Conservation (phyloP, 768 basidiomycete species). For the Lactifluus echinatus region DNA sequence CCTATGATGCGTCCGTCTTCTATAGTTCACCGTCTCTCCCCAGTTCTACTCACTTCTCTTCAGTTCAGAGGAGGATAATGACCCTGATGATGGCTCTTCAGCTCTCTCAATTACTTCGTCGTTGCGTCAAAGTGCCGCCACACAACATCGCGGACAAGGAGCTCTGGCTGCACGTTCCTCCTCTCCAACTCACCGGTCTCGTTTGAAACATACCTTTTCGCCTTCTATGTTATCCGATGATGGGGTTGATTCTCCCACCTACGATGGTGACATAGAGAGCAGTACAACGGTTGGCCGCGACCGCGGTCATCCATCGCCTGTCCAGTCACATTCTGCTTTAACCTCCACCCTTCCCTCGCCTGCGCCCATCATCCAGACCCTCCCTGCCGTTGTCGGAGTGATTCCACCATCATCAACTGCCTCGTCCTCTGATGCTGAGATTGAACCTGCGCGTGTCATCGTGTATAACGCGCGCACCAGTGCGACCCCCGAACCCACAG, state of each 20-base stretch:
- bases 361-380: constrained; percentile 3
- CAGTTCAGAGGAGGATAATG: constrained; percentile 84
- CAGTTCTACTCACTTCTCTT: constrained; percentile 23
- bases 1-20: constrained; percentile 54
- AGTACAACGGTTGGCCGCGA: constrained; percentile 54
- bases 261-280: constrained; percentile 85
- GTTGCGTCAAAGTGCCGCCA: constrained; percentile 20
- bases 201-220: constrained; percentile 34
- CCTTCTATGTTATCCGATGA: constrained; percentile 46
- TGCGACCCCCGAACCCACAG: constrained; percentile 22
- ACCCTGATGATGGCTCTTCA: constrained; percentile 66
- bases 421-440: constrained; percentile 19
- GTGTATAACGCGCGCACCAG: not conserved
- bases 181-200: constrained; percentile 21
- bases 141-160: constrained; percentile 22
- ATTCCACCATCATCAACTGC: constrained; percentile 10
- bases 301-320: constrained; percentile 26
- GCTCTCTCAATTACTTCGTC: constrained; percentile 38
- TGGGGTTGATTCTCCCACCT: constrained; percentile 78
- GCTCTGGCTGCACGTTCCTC: constrained; percentile 2
- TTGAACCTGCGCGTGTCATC: constrained; percentile 12
- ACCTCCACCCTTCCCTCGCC: constrained; percentile 21
- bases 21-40: constrained; percentile 15
- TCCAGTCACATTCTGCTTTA: constrained; percentile 22
- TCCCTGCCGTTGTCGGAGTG: constrained; percentile 7